Base-by-base conservation (phyloP, 257 asterid species). In the Gentiana dahurica region DNA sequence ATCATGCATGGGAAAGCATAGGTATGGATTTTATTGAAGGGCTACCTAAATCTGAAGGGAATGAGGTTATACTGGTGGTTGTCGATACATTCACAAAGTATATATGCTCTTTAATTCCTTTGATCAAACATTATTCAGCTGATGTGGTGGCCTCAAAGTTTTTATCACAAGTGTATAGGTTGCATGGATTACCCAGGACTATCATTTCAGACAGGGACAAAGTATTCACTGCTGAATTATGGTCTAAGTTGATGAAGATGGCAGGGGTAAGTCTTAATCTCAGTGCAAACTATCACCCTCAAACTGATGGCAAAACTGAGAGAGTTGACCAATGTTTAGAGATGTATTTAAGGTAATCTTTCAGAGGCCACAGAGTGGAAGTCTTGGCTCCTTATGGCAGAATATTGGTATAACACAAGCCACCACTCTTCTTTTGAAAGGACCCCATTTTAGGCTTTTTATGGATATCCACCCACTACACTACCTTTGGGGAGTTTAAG, bases 1-100 rank as follows among this genome's bases (percentile, higher is more conserved):
- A 38, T 6, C 44, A 38, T 3, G 44, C 44, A 3, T 38, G 60
- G 55, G 1, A 5, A 0, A 12, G 44, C 0, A 8, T 65, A 0
- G 33, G 43, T 0, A 45, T 66, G 47, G 66, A 66, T 9, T 59
- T 66, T 34, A 54, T 66, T 5, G 61, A 66, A 11, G 62, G 62
- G 0, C 2, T 66, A 1, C 57, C 66, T 0, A 15, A 12, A 0
- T 53, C 61, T 1, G 2, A 34, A 0, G 24, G 45, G 0, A 3
- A 53, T 0, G 12, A 11, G 3, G 35, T 4, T 10, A 66, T 66
- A 1, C 1, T 47, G 13, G 66, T 66, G 8, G 12, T 48, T 0
- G 58, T 66, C 1, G 57, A 59, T 11, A 46, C 8, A 9, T 46
- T 36, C 12, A 43, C 57, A 0, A 66, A 53, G 2, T 60, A 53